phyloP scores from a whole-genome alignment of 2,329 filamentous ascomycete genomes.

The Pestalotiopsis sp. region DNA sequence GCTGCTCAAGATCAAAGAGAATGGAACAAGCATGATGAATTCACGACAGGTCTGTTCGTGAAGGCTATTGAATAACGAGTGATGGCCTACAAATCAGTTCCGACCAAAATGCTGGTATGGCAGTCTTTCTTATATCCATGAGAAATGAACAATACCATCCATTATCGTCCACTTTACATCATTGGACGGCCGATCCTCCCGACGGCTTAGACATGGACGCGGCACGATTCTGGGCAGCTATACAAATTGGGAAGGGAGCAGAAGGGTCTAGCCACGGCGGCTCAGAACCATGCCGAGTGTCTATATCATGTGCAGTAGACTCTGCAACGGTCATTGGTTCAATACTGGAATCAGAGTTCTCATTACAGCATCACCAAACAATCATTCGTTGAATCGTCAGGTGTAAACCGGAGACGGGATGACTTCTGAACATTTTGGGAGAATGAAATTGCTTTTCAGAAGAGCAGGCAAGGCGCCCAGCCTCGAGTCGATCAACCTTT shows the following conservation, averaged over 20 bases:
- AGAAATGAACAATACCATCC: not conserved
- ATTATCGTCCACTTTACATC: not conserved
- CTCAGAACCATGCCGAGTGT: not conserved
- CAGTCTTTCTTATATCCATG: not conserved
- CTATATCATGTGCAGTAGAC: not conserved
- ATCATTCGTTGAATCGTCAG: not conserved
- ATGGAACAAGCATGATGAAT: not conserved
- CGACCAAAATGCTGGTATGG: not conserved
- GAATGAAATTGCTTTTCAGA: not conserved
- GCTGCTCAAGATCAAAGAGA: not conserved
- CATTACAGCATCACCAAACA: not conserved
- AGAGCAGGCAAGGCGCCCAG: not conserved
- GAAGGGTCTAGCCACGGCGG: not conserved
- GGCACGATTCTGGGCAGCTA: too few relatives aligned
- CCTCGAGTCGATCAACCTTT: not conserved
- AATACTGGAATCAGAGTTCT: not conserved
- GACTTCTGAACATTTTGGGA: not conserved
- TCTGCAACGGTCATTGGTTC: not conserved
- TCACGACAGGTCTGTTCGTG: not conserved
- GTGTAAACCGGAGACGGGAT: not conserved
- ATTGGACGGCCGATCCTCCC: not conserved
- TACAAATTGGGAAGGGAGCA: not conserved
- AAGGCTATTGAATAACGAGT: not conserved
- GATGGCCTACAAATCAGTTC: not conserved
- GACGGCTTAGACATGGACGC: not conserved